Conservation (phyloP, 2,329 filamentous ascomycete species). For the Pestalotiopsis sp. region DNA sequence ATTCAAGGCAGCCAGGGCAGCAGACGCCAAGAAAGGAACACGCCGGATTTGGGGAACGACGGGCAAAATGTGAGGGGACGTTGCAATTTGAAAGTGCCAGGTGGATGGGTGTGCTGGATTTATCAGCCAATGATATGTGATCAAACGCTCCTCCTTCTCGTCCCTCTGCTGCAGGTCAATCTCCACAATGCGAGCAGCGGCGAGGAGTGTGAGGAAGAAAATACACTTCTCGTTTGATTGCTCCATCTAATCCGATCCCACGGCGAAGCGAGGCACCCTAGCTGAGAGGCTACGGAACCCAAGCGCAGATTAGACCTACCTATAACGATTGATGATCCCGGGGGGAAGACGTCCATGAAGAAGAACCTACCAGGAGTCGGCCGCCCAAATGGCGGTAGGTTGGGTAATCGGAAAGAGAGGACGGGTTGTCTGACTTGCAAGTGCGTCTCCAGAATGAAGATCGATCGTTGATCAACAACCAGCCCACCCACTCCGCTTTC, state of each 20-base stretch:
- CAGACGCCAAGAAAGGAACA: no score
- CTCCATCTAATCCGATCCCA: background rate
- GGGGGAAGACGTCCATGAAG: background rate
- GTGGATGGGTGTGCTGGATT: no score
- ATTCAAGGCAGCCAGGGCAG: no score
- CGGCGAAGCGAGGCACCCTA: background rate
- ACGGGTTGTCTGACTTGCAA: conserved; percentile 11
- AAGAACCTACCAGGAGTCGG: background rate
- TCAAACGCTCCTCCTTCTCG: no score
- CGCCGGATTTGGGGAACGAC: no score
- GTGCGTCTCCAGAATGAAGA: background rate
- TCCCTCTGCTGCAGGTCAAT: background rate
- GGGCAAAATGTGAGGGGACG: background rate
- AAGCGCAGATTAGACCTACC: background rate
- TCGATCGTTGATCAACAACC: background rate
- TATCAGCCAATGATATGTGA: no score
- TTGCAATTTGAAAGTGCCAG: background rate
- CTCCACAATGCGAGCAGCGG: background rate
- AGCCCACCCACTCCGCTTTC: no score
- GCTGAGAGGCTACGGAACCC: background rate
- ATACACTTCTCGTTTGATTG: background rate
- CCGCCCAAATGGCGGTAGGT: conserved; percentile 3
- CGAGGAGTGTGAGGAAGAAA: background rate
- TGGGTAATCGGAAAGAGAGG: conserved; percentile 8
- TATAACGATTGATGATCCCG: background rate